Percentiles rank a stretch among this genome's conserved stretches.
These are phyloP conservation scores for Lentinula raphanica DNA, from an alignment of 768 basidiomycete species.

Conservation along the genomic window DNA sequence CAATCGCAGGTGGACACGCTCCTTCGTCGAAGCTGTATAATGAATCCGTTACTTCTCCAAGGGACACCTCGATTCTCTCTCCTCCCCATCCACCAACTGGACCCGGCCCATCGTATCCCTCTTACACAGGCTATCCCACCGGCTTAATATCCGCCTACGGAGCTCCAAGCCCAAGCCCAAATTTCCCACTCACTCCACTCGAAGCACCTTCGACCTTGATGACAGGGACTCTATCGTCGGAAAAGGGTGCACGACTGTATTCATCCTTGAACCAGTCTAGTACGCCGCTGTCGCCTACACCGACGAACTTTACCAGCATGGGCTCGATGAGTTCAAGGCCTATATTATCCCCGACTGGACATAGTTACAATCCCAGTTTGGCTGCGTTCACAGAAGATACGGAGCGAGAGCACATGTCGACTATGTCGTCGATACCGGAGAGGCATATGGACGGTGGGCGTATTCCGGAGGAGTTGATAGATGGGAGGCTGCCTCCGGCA, in stretches of 20 bases:
- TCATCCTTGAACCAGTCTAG: neutral
- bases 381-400: neutral
- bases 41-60: neutral
- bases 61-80: neutral
- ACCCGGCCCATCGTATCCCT: neutral
- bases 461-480: conserved; percentile 9
- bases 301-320: neutral
- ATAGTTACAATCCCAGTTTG: neutral
- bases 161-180: neutral
- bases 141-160: neutral
- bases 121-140: neutral
- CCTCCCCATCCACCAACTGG: neutral
- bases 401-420: conserved; percentile 13
- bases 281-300: neutral
- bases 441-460: conserved; percentile 18
- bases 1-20: neutral
- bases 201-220: neutral
- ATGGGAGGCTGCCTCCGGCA: conserved; percentile 18
- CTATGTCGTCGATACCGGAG: conserved; percentile 10
- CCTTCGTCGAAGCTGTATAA: neutral
- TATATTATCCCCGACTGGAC: neutral
- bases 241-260: neutral
- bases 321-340: neutral
- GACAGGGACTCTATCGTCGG: neutral
- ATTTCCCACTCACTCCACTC: neutral